These are phyloP conservation scores for Malania oleifera DNA, from an alignment of 164 flowering plant genomes.

Conservation along the genomic window DNA sequence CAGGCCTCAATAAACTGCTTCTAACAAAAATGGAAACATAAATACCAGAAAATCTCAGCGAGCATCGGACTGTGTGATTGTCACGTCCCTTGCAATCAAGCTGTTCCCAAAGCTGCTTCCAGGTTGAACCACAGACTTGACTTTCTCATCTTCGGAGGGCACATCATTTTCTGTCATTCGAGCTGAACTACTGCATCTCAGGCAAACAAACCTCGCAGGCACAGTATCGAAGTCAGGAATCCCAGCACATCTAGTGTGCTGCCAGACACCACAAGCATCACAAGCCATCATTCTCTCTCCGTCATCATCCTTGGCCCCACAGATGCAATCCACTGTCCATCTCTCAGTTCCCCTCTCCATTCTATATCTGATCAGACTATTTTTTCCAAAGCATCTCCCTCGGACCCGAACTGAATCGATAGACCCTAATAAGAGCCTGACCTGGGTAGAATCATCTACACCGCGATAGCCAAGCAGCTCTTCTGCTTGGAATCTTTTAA, in stretches of 20 bases:
- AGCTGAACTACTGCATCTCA: no score
- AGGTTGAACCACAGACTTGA: no score
- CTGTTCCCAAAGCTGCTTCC: no score
- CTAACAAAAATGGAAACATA: no score
- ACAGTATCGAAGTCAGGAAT: constrained; percentile 26
- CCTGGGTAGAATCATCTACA: constrained; percentile 20
- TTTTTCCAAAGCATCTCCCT: constrained; percentile 22
- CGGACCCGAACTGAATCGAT: constrained; percentile 17
- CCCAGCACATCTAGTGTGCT: constrained; percentile 54
- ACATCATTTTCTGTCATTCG: no score
- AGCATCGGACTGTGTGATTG: no score
- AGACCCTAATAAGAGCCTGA: constrained; percentile 25
- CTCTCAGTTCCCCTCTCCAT: constrained; percentile 32
- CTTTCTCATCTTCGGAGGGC: no score
- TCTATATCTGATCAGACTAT: constrained; percentile 23
- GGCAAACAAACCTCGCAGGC: constrained; percentile 40
- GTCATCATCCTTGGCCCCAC: constrained; percentile 34
- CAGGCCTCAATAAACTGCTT: no score
- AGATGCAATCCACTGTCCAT: constrained; percentile 34
- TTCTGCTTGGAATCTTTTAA: constrained; percentile 24
- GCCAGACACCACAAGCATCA: constrained; percentile 62
- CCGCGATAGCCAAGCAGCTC: constrained; percentile 24
- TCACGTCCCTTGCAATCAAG: no score
- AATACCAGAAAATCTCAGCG: no score
- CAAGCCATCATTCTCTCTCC: constrained; percentile 58